Evolutionary conservation across 306 rosid species (phyloP).

Genomic region (Cicer judaicum): DNA sequence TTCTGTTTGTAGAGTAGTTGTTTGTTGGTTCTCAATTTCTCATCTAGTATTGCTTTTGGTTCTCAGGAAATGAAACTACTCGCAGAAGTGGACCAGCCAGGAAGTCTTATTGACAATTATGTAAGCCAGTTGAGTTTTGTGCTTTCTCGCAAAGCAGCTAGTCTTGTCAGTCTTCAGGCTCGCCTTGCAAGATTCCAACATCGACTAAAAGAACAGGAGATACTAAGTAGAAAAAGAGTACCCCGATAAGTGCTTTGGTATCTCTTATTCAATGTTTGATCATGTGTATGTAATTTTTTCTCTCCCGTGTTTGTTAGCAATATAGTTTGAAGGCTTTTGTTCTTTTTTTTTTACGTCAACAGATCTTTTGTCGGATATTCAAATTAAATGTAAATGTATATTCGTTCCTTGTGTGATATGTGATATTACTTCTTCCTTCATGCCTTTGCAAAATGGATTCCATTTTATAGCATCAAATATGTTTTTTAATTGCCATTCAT

Average conservation of each 20-base stretch:
- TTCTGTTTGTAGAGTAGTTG: background rate
- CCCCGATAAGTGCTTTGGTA: slow-evolving; percentile 63
- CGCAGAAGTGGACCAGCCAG: slow-evolving; percentile 98
- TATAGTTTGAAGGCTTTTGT: slow-evolving; percentile 42
- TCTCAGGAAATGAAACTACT: slow-evolving; percentile 90
- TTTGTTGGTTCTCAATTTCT: slow-evolving; percentile 37
- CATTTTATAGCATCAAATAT: background rate
- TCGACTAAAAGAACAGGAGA: slow-evolving; percentile 91
- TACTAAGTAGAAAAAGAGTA: slow-evolving; percentile 82
- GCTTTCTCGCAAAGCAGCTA: slow-evolving; percentile 94
- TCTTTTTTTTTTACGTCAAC: slow-evolving; percentile 20
- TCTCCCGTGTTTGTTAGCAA: slow-evolving; percentile 36
- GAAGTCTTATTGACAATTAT: slow-evolving; percentile 87
- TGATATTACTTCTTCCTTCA: slow-evolving; percentile 21
- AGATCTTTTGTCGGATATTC: slow-evolving; percentile 43
- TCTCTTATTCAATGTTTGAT: slow-evolving; percentile 45
- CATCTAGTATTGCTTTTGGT: slow-evolving; percentile 37
- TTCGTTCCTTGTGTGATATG: slow-evolving; percentile 35
- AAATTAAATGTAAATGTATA: slow-evolving; percentile 48
- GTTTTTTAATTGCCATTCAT: too few relatives aligned
- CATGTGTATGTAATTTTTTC: slow-evolving; percentile 44
- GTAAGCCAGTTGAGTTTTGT: slow-evolving; percentile 84
- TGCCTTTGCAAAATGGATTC: slow-evolving; percentile 37
- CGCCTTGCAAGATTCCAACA: slow-evolving; percentile 97
- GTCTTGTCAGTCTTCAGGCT: slow-evolving; percentile 90